phyloP scores from a whole-genome alignment of 768 basidiomycete genomes.

The Macrolepiota fuliginosa region DNA sequence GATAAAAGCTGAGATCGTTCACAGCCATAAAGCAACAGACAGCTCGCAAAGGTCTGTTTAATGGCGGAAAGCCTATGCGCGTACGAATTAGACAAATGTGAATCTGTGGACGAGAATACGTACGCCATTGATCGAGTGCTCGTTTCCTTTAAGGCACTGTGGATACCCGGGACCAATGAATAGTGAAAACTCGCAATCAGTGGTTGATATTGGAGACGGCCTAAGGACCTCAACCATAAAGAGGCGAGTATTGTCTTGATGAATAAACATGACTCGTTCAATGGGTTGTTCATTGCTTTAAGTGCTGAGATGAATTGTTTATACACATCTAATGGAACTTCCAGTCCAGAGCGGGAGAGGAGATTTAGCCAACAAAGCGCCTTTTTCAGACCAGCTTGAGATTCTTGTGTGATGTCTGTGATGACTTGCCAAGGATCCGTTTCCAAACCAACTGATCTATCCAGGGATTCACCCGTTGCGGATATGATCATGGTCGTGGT shows the following conservation, averaged over 20 bases:
- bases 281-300: slow-evolving; percentile 26
- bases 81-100: background rate
- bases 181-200: slow-evolving; percentile 48
- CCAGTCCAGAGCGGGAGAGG: slow-evolving; percentile 62
- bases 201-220: slow-evolving; percentile 55
- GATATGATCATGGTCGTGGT: slow-evolving; percentile 24
- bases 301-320: slow-evolving; percentile 43
- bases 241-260: slow-evolving; percentile 52
- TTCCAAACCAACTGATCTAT: slow-evolving; percentile 25
- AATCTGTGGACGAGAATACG: slow-evolving; percentile 16
- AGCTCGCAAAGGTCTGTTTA: slow-evolving; percentile 57
- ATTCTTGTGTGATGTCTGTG: slow-evolving; percentile 38
- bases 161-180: slow-evolving; percentile 38
- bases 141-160: slow-evolving; percentile 30
- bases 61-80: slow-evolving; percentile 47
- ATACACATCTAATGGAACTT: slow-evolving; percentile 53
- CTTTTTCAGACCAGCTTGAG: slow-evolving; percentile 39
- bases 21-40: slow-evolving; percentile 67
- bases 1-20: slow-evolving; percentile 46
- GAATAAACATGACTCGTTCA: slow-evolving; percentile 48
- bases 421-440: slow-evolving; percentile 59
- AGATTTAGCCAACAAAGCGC: slow-evolving; percentile 60
- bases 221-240: slow-evolving; percentile 60
- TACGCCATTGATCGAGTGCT: slow-evolving; percentile 35
- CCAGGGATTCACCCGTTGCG: slow-evolving; percentile 14